These are phyloP conservation scores for Dysphania ambrosioides DNA, from an alignment of 148 eudicot genomes.

Conservation along the genomic window DNA sequence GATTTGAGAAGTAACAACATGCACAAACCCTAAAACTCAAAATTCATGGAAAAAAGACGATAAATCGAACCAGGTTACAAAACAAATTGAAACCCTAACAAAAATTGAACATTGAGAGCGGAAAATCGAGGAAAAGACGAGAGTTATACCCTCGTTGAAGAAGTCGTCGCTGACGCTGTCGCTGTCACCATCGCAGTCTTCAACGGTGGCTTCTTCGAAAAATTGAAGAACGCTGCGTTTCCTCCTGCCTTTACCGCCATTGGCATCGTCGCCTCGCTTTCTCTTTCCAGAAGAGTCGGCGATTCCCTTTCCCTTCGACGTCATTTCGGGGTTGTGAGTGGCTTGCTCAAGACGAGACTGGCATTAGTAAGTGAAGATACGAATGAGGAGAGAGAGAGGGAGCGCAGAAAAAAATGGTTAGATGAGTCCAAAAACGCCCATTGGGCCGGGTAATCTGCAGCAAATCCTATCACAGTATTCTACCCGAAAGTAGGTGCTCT, in stretches of 20 bases:
- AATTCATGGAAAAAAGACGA: neutral
- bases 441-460: no score
- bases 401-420: no score
- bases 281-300: slow-evolving; percentile 37
- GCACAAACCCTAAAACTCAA: slow-evolving; percentile 13
- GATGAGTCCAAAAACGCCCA: no score
- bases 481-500: no score
- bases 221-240: slow-evolving; percentile 56
- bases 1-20: slow-evolving; percentile 19
- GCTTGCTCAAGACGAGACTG: neutral
- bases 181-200: slow-evolving; percentile 31
- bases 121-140: neutral
- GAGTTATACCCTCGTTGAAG: slow-evolving; percentile 36
- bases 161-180: slow-evolving; percentile 33
- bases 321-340: slow-evolving; percentile 39
- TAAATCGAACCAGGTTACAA: neutral
- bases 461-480: no score
- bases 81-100: slow-evolving; percentile 9
- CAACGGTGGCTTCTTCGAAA: slow-evolving; percentile 59
- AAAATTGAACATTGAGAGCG: neutral
- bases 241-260: slow-evolving; percentile 36
- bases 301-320: slow-evolving; percentile 58
- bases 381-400: neutral
- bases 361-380: neutral
- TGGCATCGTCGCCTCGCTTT: slow-evolving; percentile 32